Evolutionary conservation across 164 flowering plant species (phyloP).

Genomic region (Kingdonia uniflora): DNA sequence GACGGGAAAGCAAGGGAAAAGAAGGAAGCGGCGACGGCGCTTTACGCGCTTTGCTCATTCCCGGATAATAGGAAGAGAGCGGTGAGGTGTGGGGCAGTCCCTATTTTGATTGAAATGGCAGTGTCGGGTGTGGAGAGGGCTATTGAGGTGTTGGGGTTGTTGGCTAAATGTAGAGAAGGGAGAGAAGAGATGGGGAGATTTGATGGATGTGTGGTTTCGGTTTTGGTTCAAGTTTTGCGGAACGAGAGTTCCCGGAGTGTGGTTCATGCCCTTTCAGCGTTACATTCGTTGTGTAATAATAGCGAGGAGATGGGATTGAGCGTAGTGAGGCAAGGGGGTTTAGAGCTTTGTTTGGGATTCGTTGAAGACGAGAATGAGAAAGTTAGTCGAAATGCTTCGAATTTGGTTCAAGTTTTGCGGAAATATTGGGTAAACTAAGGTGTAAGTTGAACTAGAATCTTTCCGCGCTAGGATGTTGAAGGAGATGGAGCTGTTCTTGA

Average conservation of each 20-base stretch:
- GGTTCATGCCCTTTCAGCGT: slow-evolving; percentile 45
- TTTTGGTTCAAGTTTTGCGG: slow-evolving; percentile 46
- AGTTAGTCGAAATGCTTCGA: slow-evolving; percentile 58
- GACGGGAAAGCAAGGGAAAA: slow-evolving; percentile 58
- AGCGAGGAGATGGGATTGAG: slow-evolving; percentile 31
- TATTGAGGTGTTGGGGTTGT: slow-evolving; percentile 59
- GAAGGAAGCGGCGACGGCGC: slow-evolving; percentile 92
- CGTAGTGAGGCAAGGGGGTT: slow-evolving; percentile 44
- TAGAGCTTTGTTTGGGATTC: slow-evolving; percentile 54
- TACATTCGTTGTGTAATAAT: slow-evolving; percentile 43
- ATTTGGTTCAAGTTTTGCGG: slow-evolving; percentile 46
- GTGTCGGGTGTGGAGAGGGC: slow-evolving; percentile 70
- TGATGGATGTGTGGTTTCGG: slow-evolving; percentile 26
- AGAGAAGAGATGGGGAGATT: slow-evolving; percentile 59
- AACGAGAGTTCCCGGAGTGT: slow-evolving; percentile 54
- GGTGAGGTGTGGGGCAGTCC: slow-evolving; percentile 59
- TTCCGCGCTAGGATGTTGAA: background rate
- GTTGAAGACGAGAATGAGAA: slow-evolving; percentile 81
- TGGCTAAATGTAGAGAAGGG: slow-evolving; percentile 72
- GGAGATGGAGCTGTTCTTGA: background rate
- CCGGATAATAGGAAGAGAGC: slow-evolving; percentile 67
- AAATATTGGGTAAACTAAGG: slow-evolving; percentile 7
- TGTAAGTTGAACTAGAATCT: slow-evolving; percentile 10
- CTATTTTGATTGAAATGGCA: slow-evolving; percentile 37
- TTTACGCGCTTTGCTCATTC: slow-evolving; percentile 65